These are phyloP conservation scores for Fraxinus greggii DNA, from an alignment of 305 asterid genomes.

Conservation along the genomic window DNA sequence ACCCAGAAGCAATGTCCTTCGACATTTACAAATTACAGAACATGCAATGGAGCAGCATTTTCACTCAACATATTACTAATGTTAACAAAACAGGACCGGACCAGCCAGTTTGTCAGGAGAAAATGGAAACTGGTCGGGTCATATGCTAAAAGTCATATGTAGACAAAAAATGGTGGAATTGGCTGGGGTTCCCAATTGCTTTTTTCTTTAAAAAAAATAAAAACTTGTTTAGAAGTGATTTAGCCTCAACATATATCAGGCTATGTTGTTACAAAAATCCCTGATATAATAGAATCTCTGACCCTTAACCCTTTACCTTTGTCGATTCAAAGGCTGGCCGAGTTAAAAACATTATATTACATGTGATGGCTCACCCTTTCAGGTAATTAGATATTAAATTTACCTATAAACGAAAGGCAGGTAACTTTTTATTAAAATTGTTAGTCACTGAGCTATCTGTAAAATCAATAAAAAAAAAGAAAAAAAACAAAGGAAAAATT, in stretches of 20 bases:
- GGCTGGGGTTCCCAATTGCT: neutral
- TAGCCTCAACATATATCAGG: neutral
- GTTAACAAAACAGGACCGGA: neutral
- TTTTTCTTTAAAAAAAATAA: neutral
- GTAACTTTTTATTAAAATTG: neutral
- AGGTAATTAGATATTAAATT: neutral
- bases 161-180: neutral
- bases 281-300: neutral
- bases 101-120: neutral
- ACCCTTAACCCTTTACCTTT: neutral
- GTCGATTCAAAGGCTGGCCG: neutral
- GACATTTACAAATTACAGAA: neutral
- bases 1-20: neutral
- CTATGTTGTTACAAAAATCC: neutral
- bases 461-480: neutral
- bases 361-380: neutral
- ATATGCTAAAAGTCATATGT: neutral
- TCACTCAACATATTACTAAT: neutral
- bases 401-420: neutral
- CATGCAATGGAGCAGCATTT: neutral
- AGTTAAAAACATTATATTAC: neutral
- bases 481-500: neutral
- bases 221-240: neutral
- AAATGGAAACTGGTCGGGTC: neutral
- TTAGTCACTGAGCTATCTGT: neutral